phyloP scores from a whole-genome alignment of 164 flowering plant genomes.

The Vitis rotundifolia region DNA sequence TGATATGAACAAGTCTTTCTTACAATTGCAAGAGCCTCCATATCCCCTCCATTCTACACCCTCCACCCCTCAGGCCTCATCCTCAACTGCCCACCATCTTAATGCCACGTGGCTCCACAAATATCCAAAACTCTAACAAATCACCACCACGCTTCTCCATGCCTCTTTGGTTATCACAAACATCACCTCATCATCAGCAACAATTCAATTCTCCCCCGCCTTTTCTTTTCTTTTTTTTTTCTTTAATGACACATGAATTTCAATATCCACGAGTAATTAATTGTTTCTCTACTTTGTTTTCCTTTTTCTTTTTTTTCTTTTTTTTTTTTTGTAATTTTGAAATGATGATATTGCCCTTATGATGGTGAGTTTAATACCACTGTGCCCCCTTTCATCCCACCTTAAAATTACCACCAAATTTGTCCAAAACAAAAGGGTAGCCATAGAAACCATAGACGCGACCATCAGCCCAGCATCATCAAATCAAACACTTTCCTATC shows the following conservation, averaged over 20 bases:
- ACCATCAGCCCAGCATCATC: conserved; percentile 18
- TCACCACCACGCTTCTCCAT: conserved; percentile 57
- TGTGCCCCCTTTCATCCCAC: conserved; percentile 12
- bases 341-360: conserved; percentile 9
- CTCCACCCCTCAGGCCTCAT: conserved; percentile 78
- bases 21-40: conserved; percentile 7
- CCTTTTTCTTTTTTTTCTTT: no score
- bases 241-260: not conserved
- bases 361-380: not conserved
- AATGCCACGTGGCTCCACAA: conserved; percentile 64
- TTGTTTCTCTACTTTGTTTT: not conserved
- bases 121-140: conserved; percentile 55
- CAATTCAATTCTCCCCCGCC: conserved; percentile 3
- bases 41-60: conserved; percentile 44
- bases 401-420: conserved; percentile 32
- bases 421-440: conserved; percentile 39
- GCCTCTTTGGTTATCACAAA: conserved; percentile 39
- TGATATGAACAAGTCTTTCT: no score
- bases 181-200: conserved; percentile 39
- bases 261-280: conserved; percentile 3
- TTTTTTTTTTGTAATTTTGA: not conserved
- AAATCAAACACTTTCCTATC: not conserved
- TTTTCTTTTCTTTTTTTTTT: not conserved
- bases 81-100: conserved; percentile 53
- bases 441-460: conserved; percentile 19